Evolutionary conservation across 768 basidiomycete species (phyloP), one percentile per base, ranked within the genome.

Genomic region (Terana coerulea): DNA sequence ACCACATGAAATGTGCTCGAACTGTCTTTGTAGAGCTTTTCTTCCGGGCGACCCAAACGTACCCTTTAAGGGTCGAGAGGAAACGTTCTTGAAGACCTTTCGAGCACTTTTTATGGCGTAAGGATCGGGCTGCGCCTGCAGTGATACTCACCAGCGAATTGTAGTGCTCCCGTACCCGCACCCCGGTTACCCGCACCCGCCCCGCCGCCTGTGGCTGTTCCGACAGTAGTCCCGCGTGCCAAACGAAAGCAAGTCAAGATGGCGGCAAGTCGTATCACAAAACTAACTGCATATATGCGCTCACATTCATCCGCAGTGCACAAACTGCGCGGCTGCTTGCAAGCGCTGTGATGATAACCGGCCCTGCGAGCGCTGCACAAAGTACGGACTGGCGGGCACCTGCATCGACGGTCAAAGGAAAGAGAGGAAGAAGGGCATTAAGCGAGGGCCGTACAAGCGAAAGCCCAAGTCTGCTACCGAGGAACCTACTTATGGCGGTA

Each of bases 361-460:
- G 37, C 83, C 83, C 2, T 86, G 83, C 64, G 76, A 78, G 48
- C 75, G 83, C 25, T 86, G 83, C 57, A 61, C 76, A 53, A 84
- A 83, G 64, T 84, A 84, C 58, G 81, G 80, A 3, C 71, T 83
- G 29, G 73, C 75, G 11, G 72, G 76, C 24, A 66, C 72, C n/a
- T 86, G 83, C 56, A 57, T 75, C 2, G 83, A 86, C 57, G 81
- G 83, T 1, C 69, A 75, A 15, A 70, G 84, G 54, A 86, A 86
- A 62, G 83, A 84, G 63, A 74, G 84, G 51, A 81, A 83, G 60
- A 79, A 78, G 43, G 78, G 78, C 24, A 70, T 80, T 53, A 80
- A 80, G 60, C 75, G 78, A 17, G 78, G 78, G 2, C 80, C 78
- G 1, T 80, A 80, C 62, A 81, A 80, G 55, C 75, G 78, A 52